These are phyloP conservation scores for Odonthalia washingtoniensis DNA, from an alignment of 31 red algal species.

Conservation along the genomic window DNA sequence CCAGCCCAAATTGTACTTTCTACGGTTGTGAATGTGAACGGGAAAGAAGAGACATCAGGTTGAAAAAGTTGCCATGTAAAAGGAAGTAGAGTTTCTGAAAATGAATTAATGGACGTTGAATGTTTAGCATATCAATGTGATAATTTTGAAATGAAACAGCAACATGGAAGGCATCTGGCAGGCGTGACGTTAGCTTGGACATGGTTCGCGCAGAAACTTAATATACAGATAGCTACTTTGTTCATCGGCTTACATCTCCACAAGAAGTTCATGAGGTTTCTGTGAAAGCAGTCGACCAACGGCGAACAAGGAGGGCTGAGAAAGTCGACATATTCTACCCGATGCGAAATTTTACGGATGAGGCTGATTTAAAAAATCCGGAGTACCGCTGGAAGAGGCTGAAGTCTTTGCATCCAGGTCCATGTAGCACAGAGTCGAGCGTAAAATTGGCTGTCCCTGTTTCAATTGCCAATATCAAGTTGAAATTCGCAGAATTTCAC, in stretches of 20 bases:
- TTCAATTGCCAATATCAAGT: conserved; percentile 80
- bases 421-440: conserved; percentile 54
- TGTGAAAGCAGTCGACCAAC: conserved; percentile 71
- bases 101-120: conserved; percentile 53
- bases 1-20: conserved; percentile 32
- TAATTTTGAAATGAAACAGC: conserved; percentile 38
- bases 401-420: conserved; percentile 39
- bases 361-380: conserved; percentile 72
- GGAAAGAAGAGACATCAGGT: background rate
- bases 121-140: conserved; percentile 12
- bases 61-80: conserved; percentile 62
- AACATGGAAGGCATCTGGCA: conserved; percentile 62
- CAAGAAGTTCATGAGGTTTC: conserved; percentile 65
- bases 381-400: conserved; percentile 73
- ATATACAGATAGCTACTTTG: conserved; percentile 71
- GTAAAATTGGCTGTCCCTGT: conserved; percentile 67
- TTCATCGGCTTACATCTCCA: conserved; percentile 61
- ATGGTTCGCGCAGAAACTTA: conserved; percentile 78
- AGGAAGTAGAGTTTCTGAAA: conserved; percentile 25
- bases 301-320: conserved; percentile 62
- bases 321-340: conserved; percentile 75
- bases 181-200: conserved; percentile 59
- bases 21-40: conserved; percentile 2
- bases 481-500: conserved; percentile 80
- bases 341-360: conserved; percentile 62